Evolutionary conservation across 352 stramenopile species (phyloP), one percentile per base, ranked within the genome.

Genomic region (Phytopythium delawarense): DNA sequence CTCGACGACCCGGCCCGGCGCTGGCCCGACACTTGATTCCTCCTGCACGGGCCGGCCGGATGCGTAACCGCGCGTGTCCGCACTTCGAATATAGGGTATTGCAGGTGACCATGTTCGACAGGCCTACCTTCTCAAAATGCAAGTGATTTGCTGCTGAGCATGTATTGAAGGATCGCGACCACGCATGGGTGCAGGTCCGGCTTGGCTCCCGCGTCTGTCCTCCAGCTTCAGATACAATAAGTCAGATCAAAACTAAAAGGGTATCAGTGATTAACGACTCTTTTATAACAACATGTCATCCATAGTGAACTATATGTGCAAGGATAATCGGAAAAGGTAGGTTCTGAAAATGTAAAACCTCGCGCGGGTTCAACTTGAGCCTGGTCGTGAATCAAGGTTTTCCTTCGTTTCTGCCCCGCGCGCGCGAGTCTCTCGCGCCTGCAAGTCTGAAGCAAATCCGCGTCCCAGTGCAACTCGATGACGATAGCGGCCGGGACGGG

Each of bases 391-490:
- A 25, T 30, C 20, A 58, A n/a, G 52, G 28, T 35, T 58, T 46
- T 15, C 7, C n/a, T 18, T 15, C 35, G 21, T 42, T 53, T 53
- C 48, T 53, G 25, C 25, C 28, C 28, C 21, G 23, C 30, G 21
- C 40, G 15, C 40, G 42, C 42, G 20, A 18, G 35, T 59, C 53
- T 59, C 53, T 59, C 34, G 53, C 53, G n/a, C 53, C 53, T 59
- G 53, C 53, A 59, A 59, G 53, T 59, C 53, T 59, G 53, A 59
- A 59, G 53, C 53, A 59, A 49, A 59, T 59, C 53, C n/a, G 32
- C 32, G 5, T 7, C 15, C 16, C 16, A 9, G 51, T 57, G 51
- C 51, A 37, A 44, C 51, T 57, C 35, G 35, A 40, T 40, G 42
- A n/a, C 42, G 42, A 7, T 7, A 16, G 37, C 37, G 13, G 18